Base-by-base conservation (phyloP, 441 rosid genomes). In the Euphorbia schlechtendalii region DNA sequence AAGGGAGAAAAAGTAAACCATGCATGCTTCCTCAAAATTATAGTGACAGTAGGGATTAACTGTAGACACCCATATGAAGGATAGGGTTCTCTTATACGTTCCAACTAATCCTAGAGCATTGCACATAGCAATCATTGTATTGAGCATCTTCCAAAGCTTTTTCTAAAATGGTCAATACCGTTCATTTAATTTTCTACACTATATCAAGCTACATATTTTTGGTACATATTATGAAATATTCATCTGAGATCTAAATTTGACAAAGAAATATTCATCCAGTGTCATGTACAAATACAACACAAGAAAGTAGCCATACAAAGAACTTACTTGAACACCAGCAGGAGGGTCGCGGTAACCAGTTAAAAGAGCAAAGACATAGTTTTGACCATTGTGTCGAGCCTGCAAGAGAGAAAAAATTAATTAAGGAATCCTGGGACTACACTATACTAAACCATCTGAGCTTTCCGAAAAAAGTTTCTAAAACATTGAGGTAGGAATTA, bases 341-440 rank as follows among this genome's bases (percentile, higher is more conserved):
- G 99, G 99, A 73, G 99, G 99, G 69, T 95, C 99, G 65, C 74
- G 96, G 71, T 96, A 96, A 70, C 99, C 99, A 48, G 98, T 96
- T 64, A 96, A 77, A 73, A 95, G 99, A 61, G 97, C 84, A 69
- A 95, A 92, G 24, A 92, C 99, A 71, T 95, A 95, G 74, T 92
- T 95, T 77, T 92, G 99, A 59, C 99, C 98, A 64, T 87, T 86
- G 82, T 92, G 99, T 61, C 99, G 97, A 71, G 99, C 99, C 99
- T 95, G 83, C 64, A 61, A 81, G 60, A 64, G 3, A n/a, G 30
- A 46, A 67, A 69, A 61, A 27, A 32, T 8, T 63, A 14, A 62
- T 40, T 40, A 32, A 65, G 62, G 36, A 34, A 55, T 43, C 69
- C 22, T 30, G 13, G 46, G 34, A 63, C n/a, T n/a, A n/a, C n/a